Evolutionary conservation across 805 yeast genomes (phyloP), one percentile per base, ranked within the genome.

Genomic region (Sungouiella blattae): DNA sequence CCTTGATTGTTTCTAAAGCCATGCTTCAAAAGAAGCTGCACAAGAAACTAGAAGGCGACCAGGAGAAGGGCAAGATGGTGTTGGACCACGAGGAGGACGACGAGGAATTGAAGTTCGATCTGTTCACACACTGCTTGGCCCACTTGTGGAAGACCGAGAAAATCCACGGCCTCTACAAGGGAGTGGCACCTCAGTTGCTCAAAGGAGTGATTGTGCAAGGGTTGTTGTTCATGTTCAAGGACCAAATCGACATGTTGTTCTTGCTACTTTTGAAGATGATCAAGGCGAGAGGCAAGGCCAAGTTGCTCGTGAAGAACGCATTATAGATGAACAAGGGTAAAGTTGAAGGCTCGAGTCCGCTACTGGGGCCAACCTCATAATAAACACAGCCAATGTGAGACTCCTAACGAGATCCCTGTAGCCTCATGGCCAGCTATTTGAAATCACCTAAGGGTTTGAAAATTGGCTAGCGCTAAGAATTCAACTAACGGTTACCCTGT

Each of bases 151-250:
- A 67, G 43, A 64, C 71, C n/a, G 93, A 85, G 50, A 87, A 85
- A 18, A 26, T 77, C 25, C 43, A 48, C 9, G 80, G 89, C 0
- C 64, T 86, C 42, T 87, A 87, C 77, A 85, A 81, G 63, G 95
- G 95, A 2, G 50, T 87, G 20, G 73, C 78, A 3, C 95, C 95
- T 5, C 95, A 87, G 57, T 67, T 87, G 39, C 57, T 79, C 26
- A 87, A 87, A 66, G 95, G 93, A 1, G 81, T 86, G 2, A 58
- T 87, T 28, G 95, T 86, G 4, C 95, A 87, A 58, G 95, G 95
- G 0, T 66, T 87, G 41, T 67, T 87, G 49, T 83, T 87, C 53
- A 83, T 83, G 80, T 83, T 81, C 60, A 84, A 79, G 59, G 93
- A 84, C 48, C 86, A 81, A 55, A 54, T 77, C 33, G 77, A 69